Percentiles rank a stretch among this genome's conserved stretches.
phyloP scores from a whole-genome alignment of 148 eudicot genomes.

The Rhododendron henanense region DNA sequence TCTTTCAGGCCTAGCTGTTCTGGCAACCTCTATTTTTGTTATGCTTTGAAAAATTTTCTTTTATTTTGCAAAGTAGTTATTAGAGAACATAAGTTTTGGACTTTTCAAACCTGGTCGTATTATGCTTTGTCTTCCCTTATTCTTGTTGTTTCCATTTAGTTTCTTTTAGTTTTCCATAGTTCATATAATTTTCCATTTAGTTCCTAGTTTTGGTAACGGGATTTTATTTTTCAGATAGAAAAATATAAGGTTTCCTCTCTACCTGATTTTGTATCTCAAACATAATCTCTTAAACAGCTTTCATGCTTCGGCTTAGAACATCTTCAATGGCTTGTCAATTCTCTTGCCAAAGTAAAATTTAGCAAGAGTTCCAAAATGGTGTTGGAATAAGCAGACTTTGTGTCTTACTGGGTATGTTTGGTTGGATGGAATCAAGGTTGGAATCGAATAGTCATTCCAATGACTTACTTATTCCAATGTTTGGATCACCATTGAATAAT shows the following conservation, averaged over 20 bases:
- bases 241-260: not conserved
- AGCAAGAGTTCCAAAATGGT: not conserved
- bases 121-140: not conserved
- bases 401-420: not conserved
- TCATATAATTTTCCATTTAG: not conserved
- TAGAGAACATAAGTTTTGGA: not conserved
- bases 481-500: too few relatives aligned
- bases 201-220: not conserved
- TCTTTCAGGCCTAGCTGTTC: not conserved
- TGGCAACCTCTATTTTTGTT: not conserved
- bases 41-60: not conserved
- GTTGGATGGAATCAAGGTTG: too few relatives aligned
- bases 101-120: not conserved
- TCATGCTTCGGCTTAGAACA: not conserved
- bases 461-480: too few relatives aligned
- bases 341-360: not conserved
- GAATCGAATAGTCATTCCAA: too few relatives aligned
- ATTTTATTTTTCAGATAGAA: not conserved
- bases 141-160: not conserved
- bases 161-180: too few relatives aligned
- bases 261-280: not conserved
- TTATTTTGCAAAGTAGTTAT: not conserved
- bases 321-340: not conserved
- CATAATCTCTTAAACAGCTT: not conserved
- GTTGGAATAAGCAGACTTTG: not conserved